Percentiles rank a stretch among this genome's conserved stretches.
phyloP scores from a whole-genome alignment of 768 basidiomycete genomes.

The Agaricus blazei region DNA sequence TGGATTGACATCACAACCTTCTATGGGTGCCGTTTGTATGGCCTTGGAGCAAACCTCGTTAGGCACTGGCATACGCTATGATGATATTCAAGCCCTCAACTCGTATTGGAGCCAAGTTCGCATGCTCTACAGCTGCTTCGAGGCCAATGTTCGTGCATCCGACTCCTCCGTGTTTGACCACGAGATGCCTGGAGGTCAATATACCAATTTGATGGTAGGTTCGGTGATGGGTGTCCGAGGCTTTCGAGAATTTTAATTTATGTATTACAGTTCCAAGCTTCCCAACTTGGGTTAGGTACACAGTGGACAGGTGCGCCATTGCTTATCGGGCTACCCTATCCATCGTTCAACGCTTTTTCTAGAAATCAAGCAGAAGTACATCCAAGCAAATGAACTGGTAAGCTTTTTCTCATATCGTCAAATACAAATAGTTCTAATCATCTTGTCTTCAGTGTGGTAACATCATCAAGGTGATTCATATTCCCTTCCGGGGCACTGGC shows the following conservation, averaged over 20 bases:
- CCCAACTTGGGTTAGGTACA: conserved; percentile 93
- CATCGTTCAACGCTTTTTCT: conserved; percentile 11
- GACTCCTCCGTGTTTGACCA: conserved; percentile 99
- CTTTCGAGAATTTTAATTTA: conserved; percentile 13
- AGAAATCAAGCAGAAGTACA: conserved; percentile 98
- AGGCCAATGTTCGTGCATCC: conserved; percentile 94
- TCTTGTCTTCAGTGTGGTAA: conserved; percentile 73
- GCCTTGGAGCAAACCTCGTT: conserved; percentile 92
- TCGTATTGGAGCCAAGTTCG: conserved; percentile 98
- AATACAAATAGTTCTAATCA: conserved; percentile 7
- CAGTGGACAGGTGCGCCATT: conserved; percentile 77
- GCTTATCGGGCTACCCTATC: conserved; percentile 6
- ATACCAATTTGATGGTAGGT: conserved; percentile 86
- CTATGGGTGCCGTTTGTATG: conserved; percentile 96
- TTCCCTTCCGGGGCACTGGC: neutral
- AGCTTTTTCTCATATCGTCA: conserved; percentile 21
- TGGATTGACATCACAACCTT: conserved; percentile 95
- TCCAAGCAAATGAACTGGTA: conserved; percentile 94
- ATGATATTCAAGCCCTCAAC: conserved; percentile 96
- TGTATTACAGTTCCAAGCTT: conserved; percentile 85
- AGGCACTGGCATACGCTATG: conserved; percentile 94
- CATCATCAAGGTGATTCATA: conserved; percentile 71
- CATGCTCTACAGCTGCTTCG: conserved; percentile 92
- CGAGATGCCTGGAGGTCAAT: conserved; percentile 98
- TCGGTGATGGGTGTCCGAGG: conserved; percentile 9